phyloP scores from a whole-genome alignment of 164 flowering plant species.

The Stephania japonica region DNA sequence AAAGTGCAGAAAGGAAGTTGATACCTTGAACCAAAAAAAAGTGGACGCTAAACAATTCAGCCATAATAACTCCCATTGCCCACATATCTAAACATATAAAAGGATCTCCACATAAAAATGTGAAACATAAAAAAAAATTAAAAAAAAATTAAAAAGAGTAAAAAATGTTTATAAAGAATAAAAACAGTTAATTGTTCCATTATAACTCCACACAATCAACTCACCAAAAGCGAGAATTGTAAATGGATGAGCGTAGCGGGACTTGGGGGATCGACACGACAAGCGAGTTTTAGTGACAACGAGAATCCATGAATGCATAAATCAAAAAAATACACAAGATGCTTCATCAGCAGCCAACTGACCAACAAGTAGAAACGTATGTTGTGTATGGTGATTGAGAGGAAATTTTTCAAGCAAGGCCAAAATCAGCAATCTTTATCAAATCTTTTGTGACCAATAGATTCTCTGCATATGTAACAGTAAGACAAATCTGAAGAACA shows the following conservation, averaged over 20 bases:
- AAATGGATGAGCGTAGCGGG: constrained; percentile 69
- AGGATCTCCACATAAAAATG: too few species aligned
- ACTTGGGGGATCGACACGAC: constrained; percentile 93
- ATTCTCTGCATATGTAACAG: too few species aligned
- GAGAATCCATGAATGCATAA: background rate
- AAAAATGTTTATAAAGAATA: too few species aligned
- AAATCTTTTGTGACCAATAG: too few species aligned
- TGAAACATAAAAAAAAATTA: too few species aligned
- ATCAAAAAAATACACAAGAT: background rate
- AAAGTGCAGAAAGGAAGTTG: background rate
- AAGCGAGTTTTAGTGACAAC: background rate
- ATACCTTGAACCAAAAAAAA: constrained; percentile 90
- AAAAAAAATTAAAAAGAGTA: too few species aligned
- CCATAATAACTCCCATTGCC: constrained; percentile 99
- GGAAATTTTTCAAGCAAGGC: constrained; percentile 79
- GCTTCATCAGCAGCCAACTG: constrained; percentile 6
- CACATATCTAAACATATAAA: too few species aligned
- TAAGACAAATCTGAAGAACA: too few species aligned
- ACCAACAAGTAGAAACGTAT: constrained; percentile 61
- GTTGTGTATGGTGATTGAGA: constrained; percentile 71
- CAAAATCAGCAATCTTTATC: too few species aligned
- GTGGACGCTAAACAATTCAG: constrained; percentile 82
- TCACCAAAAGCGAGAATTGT: constrained; percentile 86
- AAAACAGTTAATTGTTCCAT: too few species aligned
- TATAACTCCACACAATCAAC: constrained; percentile 15